Conservation (phyloP, 352 stramenopile genomes). For the Globisporangium middletonii region DNA sequence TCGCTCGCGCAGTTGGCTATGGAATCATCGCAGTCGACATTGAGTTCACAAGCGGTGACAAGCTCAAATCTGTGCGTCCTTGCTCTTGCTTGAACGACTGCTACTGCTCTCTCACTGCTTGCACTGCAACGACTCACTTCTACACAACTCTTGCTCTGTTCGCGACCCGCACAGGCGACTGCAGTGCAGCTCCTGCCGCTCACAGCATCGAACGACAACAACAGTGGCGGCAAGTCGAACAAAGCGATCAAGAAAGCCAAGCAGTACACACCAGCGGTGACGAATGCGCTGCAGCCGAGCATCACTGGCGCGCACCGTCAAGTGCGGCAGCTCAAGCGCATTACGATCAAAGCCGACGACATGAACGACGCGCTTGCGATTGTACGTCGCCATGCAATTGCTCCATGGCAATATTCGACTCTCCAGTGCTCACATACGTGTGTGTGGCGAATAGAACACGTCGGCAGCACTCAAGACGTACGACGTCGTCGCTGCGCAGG, state of each 20-base stretch:
- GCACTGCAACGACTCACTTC: background rate
- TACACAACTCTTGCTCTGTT: background rate
- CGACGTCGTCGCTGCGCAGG: conserved; percentile 73
- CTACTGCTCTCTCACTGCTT: background rate
- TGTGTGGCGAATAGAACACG: conserved; percentile 21
- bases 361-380: conserved; percentile 53
- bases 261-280: conserved; percentile 37
- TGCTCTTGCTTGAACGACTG: background rate
- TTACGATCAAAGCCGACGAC: conserved; percentile 76
- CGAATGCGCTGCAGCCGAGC: conserved; percentile 34
- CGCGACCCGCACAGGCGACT: conserved; percentile 9
- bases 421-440: background rate
- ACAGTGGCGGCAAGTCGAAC: conserved; percentile 3
- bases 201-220: conserved; percentile 15
- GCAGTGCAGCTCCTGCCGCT: conserved; percentile 26
- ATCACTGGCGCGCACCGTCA: conserved; percentile 14
- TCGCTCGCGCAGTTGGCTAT: conserved; percentile 45
- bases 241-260: conserved; percentile 65
- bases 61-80: conserved; percentile 38
- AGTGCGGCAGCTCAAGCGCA: conserved; percentile 55
- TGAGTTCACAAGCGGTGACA: conserved; percentile 41
- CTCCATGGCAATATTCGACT: too few relatives aligned
- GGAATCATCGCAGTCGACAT: conserved; percentile 52
- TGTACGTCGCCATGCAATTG: conserved; percentile 20
- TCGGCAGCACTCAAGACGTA: conserved; percentile 60